Conservation (phyloP, 768 basidiomycete genomes). For the Tephrocybe sp. region DNA sequence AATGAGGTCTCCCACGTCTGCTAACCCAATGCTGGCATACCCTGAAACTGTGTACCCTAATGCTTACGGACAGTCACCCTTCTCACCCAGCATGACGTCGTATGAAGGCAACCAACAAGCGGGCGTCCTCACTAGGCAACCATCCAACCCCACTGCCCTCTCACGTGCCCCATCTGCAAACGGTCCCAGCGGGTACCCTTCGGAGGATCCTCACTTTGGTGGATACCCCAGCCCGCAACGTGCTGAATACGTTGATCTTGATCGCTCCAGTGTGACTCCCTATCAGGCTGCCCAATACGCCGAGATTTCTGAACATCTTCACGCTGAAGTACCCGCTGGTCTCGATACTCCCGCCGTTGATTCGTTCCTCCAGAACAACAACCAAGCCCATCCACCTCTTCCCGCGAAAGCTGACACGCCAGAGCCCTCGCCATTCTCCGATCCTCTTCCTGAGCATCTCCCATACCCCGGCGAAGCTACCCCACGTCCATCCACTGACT, state of each 20-base stretch:
- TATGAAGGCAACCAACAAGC: conserved; percentile 19
- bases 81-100: conserved; percentile 33
- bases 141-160: conserved; percentile 15
- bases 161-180: conserved; percentile 9
- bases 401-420: conserved; percentile 3
- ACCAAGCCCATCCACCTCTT: conserved; percentile 4
- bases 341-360: conserved; percentile 28
- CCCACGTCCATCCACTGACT: conserved; percentile 12
- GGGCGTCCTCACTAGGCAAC: conserved; percentile 18
- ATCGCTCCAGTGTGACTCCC: conserved; percentile 67
- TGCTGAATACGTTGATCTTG: conserved; percentile 60
- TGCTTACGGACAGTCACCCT: conserved; percentile 32
- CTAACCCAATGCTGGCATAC: conserved; percentile 24
- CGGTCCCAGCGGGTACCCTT: conserved; percentile 8
- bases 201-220: conserved; percentile 13
- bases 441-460: conserved; percentile 20
- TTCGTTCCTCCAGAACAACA: conserved; percentile 13
- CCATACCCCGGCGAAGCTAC: conserved; percentile 5
- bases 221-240: conserved; percentile 22
- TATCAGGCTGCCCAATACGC: conserved; percentile 75
- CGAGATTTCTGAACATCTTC: conserved; percentile 61
- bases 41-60: conserved; percentile 34
- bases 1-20: conserved; percentile 20
- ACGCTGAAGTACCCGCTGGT: conserved; percentile 35
- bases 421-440: conserved; percentile 26